These are phyloP conservation scores for Colletotrichum orchidophilum DNA, from an alignment of 2,329 filamentous ascomycete genomes.

Conservation along the genomic window DNA sequence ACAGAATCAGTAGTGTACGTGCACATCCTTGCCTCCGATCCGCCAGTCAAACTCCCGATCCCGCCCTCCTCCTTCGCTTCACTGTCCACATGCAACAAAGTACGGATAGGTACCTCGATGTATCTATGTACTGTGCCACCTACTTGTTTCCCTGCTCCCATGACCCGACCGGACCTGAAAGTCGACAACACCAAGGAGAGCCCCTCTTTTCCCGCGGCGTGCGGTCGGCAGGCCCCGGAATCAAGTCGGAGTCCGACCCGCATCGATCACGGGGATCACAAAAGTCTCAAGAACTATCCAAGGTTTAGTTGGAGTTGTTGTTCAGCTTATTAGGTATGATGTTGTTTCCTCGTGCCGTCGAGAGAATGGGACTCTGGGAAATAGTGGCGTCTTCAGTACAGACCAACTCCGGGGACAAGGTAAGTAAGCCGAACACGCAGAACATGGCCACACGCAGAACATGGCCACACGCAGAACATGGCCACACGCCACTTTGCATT, in stretches of 20 bases:
- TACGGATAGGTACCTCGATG: neutral
- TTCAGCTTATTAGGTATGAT: no score
- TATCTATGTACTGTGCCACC: neutral
- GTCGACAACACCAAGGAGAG: neutral
- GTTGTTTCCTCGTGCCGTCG: no score
- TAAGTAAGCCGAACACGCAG: neutral
- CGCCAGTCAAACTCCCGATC: constrained; percentile 22
- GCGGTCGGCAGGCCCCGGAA: constrained; percentile 10
- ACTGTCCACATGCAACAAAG: neutral
- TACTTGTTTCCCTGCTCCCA: neutral
- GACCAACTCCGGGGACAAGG: no score
- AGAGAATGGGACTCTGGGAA: neutral
- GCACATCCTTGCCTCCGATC: constrained; percentile 25
- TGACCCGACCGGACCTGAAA: neutral
- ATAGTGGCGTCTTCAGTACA: neutral
- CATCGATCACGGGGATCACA: constrained; percentile 1
- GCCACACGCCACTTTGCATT: neutral
- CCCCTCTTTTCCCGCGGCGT: constrained; percentile 4
- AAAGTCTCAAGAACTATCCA: neutral
- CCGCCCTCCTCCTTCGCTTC: neutral
- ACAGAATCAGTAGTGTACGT: neutral
- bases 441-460: no score
- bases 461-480: neutral
- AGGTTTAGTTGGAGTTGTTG: no score
- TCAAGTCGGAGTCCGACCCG: constrained; percentile 22